Percentiles rank a stretch among this genome's conserved stretches.
Conservation (phyloP, 2,329 filamentous ascomycete species). For the Dothiorella sarmentorum region DNA sequence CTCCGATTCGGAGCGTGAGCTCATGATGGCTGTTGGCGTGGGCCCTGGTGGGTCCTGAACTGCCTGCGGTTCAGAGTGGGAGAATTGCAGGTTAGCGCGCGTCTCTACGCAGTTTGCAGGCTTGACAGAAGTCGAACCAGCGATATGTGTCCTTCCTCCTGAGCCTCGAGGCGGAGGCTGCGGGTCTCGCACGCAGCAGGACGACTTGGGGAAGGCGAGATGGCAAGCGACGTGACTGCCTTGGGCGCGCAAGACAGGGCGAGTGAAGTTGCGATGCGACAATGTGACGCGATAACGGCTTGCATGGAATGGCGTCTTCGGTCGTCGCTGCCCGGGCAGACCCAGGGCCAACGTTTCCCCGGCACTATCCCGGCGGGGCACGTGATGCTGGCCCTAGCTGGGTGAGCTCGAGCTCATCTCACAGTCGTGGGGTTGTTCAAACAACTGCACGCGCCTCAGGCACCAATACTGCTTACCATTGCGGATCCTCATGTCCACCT, state of each 20-base stretch:
- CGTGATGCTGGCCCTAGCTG: too few species aligned
- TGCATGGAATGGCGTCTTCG: background rate
- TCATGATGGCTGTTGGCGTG: slow-evolving; percentile 28
- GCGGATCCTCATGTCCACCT: slow-evolving; percentile 8
- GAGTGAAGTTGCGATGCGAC: background rate
- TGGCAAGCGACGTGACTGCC: background rate
- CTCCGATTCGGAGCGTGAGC: slow-evolving; percentile 66
- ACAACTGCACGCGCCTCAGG: slow-evolving; percentile 2
- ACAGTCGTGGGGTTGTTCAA: too few species aligned
- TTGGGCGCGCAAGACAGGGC: background rate
- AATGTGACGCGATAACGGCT: slow-evolving; percentile 2
- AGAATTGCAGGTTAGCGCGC: slow-evolving; percentile 13
- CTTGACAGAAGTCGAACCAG: slow-evolving; percentile 20
- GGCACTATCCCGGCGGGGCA: background rate
- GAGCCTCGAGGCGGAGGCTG: background rate
- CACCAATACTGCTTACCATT: background rate
- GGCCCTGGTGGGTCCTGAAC: background rate
- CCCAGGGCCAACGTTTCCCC: background rate
- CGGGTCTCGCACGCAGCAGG: background rate
- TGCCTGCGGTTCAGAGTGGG: background rate
- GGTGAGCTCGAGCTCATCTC: too few species aligned
- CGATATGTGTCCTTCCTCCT: slow-evolving; percentile 12
- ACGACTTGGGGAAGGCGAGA: background rate
- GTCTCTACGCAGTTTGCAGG: slow-evolving; percentile 13
- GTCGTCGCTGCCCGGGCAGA: slow-evolving; percentile 8